Percentiles rank a stretch among this genome's conserved stretches.
phyloP scores from a whole-genome alignment of 2,329 filamentous ascomycete genomes.

The Epichloe brachyelytri region DNA sequence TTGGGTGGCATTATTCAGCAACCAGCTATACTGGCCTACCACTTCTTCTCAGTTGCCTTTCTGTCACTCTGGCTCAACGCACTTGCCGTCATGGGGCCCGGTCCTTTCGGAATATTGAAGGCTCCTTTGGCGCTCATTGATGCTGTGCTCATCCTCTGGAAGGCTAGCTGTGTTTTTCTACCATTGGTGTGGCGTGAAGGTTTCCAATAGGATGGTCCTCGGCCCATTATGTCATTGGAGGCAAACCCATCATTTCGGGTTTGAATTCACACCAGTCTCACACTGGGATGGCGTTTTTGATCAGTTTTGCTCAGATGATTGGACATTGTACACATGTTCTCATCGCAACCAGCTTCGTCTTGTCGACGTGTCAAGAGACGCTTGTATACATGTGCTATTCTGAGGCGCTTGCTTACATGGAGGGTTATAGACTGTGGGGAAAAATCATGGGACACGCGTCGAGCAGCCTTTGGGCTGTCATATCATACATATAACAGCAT shows the following conservation, averaged over 20 bases:
- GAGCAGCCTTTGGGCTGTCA: neutral
- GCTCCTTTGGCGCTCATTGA: constrained; percentile 50
- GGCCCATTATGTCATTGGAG: too few relatives aligned
- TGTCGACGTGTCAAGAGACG: neutral
- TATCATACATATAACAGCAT: neutral
- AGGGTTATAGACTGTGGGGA: neutral
- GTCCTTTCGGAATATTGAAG: constrained; percentile 27
- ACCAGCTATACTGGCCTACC: constrained; percentile 68
- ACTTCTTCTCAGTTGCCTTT: constrained; percentile 92
- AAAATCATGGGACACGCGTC: neutral
- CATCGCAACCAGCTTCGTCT: neutral
- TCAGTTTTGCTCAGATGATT: neutral
- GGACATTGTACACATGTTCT: neutral
- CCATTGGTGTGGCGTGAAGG: constrained; percentile 65
- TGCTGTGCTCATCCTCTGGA: constrained; percentile 61
- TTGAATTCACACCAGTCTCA: neutral
- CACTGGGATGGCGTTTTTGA: neutral
- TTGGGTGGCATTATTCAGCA: constrained; percentile 69
- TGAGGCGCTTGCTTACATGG: neutral
- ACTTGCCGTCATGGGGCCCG: constrained; percentile 23
- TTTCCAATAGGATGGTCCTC: constrained; percentile 15
- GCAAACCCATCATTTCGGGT: neutral
- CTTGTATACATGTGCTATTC: neutral
- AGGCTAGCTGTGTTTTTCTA: constrained; percentile 68
- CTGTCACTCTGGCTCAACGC: constrained; percentile 62